A percentile compares a stretch with the other conserved stretches of the same genome.
phyloP scores from a whole-genome alignment of 2,329 filamentous ascomycete genomes.

The Rhinocladiella mackenziei region DNA sequence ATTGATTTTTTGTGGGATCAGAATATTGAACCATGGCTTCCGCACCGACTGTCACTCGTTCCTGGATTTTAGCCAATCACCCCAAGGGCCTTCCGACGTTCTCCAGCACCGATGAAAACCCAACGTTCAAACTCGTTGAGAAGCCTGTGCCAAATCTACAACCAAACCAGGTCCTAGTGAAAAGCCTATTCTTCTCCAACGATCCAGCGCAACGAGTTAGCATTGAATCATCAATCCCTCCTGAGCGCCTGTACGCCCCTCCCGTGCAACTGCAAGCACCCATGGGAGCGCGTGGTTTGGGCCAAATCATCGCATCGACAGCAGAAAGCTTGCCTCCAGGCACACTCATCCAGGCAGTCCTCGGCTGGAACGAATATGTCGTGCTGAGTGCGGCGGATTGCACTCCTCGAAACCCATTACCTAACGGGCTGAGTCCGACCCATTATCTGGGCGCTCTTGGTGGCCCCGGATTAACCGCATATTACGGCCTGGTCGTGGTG shows the following conservation, averaged over 20 bases:
- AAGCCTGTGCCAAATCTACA: slow-evolving; percentile 28
- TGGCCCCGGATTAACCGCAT: slow-evolving; percentile 61
- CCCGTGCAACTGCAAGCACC: slow-evolving; percentile 42
- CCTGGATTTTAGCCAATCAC: slow-evolving; percentile 22
- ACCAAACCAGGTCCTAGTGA: slow-evolving; percentile 45
- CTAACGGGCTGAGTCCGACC: slow-evolving; percentile 21
- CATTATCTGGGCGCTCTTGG: slow-evolving; percentile 43
- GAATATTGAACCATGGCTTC: slow-evolving; percentile 16
- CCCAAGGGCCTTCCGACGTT: slow-evolving; percentile 22
- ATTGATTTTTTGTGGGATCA: too few species aligned
- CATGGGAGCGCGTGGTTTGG: slow-evolving; percentile 39
- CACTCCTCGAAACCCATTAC: slow-evolving; percentile 10
- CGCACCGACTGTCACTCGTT: slow-evolving; percentile 17
- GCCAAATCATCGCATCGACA: slow-evolving; percentile 39
- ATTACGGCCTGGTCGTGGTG: slow-evolving; percentile 67
- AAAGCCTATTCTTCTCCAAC: slow-evolving; percentile 48
- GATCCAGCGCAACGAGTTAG: slow-evolving; percentile 52
- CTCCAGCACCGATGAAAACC: slow-evolving; percentile 5
- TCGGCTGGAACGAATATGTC: slow-evolving; percentile 43
- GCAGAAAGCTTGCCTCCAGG: slow-evolving; percentile 35
- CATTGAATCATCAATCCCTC: slow-evolving; percentile 38
- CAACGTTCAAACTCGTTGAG: slow-evolving; percentile 23
- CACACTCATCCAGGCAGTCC: slow-evolving; percentile 34
- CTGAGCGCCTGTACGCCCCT: slow-evolving; percentile 44
- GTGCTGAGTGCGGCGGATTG: slow-evolving; percentile 36